A percentile compares a stretch with the other conserved stretches of the same genome.
Conservation (phyloP, 2,329 filamentous ascomycete species). For the Chaetomium olivaceum region DNA sequence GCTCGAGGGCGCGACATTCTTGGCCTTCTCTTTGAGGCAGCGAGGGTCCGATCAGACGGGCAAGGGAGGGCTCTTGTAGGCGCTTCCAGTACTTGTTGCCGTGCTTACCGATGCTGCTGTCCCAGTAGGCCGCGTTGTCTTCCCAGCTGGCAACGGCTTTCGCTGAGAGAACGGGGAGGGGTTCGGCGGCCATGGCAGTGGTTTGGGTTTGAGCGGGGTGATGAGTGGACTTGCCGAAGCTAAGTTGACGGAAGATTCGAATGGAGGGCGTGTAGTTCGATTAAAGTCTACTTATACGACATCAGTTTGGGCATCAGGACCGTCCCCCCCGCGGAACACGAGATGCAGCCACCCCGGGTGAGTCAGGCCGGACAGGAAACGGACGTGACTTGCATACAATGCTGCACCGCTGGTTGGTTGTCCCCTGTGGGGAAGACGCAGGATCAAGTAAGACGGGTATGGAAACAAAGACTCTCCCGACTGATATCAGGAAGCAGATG, state of each 20-base stretch:
- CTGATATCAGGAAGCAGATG: background rate
- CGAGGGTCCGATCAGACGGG: slow-evolving; percentile 38
- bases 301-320: background rate
- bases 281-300: background rate
- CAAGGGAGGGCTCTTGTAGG: slow-evolving; percentile 45
- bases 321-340: background rate
- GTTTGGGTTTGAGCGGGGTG: background rate
- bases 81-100: slow-evolving; percentile 49
- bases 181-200: slow-evolving; percentile 13
- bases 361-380: slow-evolving; percentile 2
- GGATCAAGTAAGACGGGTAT: background rate
- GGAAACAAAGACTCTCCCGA: background rate
- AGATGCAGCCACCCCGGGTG: background rate
- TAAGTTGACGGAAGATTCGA: background rate
- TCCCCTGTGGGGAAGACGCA: background rate
- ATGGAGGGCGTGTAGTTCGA: background rate
- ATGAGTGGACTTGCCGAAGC: background rate
- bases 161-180: slow-evolving; percentile 6
- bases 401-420: background rate
- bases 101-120: slow-evolving; percentile 41
- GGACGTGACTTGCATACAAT: background rate
- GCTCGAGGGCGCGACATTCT: slow-evolving; percentile 44
- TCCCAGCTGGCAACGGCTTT: slow-evolving; percentile 43
- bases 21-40: background rate
- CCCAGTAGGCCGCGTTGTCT: slow-evolving; percentile 46